Conservation (phyloP, 1,139 yeast species). For the Scheffersomyces segobiensis region DNA sequence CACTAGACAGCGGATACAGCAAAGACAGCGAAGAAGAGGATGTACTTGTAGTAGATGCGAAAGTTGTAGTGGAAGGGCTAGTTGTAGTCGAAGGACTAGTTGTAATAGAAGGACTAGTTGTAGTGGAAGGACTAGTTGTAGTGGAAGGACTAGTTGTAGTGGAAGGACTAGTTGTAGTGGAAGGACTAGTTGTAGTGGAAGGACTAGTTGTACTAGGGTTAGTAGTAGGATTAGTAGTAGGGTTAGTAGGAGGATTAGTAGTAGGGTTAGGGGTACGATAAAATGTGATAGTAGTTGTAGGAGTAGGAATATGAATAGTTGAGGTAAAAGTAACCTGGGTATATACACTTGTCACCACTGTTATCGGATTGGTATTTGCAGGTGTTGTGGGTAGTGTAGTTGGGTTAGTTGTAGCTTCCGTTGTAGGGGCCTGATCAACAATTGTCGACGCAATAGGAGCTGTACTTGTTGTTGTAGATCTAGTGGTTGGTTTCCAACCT, state of each 20-base stretch:
- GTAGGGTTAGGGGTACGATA: neutral
- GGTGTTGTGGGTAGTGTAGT: neutral
- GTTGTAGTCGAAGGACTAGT: too few species aligned
- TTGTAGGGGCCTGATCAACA: neutral
- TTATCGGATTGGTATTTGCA: neutral
- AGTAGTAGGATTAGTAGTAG: neutral
- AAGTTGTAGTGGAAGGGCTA: too few species aligned
- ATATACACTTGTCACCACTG: neutral
- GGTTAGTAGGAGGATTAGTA: neutral
- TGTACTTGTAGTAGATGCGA: neutral
- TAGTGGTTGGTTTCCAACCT: neutral
- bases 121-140: neutral
- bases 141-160: neutral
- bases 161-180: constrained; percentile 8
- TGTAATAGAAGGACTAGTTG: neutral
- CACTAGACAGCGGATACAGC: neutral
- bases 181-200: constrained; percentile 16
- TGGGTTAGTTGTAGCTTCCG: neutral
- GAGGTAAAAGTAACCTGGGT: neutral
- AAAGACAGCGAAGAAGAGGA: neutral
- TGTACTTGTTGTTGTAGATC: neutral
- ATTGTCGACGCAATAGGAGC: neutral
- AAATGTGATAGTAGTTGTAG: neutral
- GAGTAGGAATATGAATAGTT: neutral
- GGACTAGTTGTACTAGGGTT: neutral